Evolutionary conservation across 768 basidiomycete genomes (phyloP), one percentile per base, ranked within the genome.

Genomic region (Filobasidium floriforme): DNA sequence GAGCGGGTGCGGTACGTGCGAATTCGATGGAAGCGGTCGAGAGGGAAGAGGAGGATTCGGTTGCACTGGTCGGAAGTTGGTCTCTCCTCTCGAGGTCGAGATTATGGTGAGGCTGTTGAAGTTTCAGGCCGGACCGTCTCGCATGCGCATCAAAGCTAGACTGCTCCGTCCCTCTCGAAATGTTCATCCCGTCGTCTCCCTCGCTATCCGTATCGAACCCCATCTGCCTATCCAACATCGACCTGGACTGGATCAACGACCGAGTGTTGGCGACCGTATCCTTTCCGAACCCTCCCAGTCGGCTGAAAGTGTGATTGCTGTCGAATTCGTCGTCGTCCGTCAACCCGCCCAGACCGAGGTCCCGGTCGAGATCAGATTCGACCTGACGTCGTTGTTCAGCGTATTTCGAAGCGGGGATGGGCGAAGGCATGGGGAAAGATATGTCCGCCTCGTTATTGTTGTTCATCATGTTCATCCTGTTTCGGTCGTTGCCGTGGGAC

Each of bases 1-100:
- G 14, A 18, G 24, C n/a, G 7, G 62, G 51, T 46, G 61, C 61
- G 22, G 40, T 44, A 15, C 61, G 41, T 11, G 61, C 24, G 44
- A 62, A 49, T 62, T 62, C 62, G 29, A 63, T 15, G 18, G 62
- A 40, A 26, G 15, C 18, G 29, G 54, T 57, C 54, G 54, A 57
- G 54, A 57, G 15, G 54, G 54, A 57, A 28, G 54, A 24, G 26
- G 54, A 57, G 32, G 32, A 37, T 37, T 37, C 32, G 32, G 32
- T 37, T 9, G 32, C 32, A 37, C 32, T 37, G 32, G 32, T 37
- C 9, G 32, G 32, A 9, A 37, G 32, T 37, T 37, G 32, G 32
- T 37, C 32, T 37, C 32, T 37, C 32, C 9, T 3, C 4, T 26
- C 7, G 26, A 32, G 54, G 54, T 24, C 46, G 12, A 18, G 46